Evolutionary conservation across 2,329 filamentous ascomycete genomes (phyloP).

Genomic region (Stagonosporopsis rhizophila): DNA sequence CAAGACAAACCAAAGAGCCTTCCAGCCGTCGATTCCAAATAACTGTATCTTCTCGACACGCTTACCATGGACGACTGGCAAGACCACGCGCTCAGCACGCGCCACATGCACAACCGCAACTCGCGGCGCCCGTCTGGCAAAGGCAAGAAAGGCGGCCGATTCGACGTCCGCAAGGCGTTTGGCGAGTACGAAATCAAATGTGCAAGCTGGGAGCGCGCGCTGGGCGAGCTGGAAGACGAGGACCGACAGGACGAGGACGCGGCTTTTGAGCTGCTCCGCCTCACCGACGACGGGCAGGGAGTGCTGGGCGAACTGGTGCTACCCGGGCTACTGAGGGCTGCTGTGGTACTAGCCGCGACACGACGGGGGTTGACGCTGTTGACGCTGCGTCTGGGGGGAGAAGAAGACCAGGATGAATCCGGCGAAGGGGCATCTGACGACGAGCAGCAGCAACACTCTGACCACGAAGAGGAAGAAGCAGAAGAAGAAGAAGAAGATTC

Average conservation of each 20-base stretch:
- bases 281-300: constrained; percentile 29
- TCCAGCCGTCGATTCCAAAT: no score
- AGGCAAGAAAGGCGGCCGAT: constrained; percentile 21
- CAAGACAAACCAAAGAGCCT: background rate
- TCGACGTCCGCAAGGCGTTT: constrained; percentile 35
- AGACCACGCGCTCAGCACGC: constrained; percentile 30
- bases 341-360: constrained; percentile 30
- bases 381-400: constrained; percentile 8
- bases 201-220: constrained; percentile 25
- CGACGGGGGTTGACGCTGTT: constrained; percentile 20
- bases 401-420: constrained; percentile 8
- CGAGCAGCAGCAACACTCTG: background rate
- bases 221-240: background rate
- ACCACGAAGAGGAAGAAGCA: background rate
- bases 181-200: constrained; percentile 34
- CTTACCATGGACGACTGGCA: constrained; percentile 36
- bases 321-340: constrained; percentile 23
- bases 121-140: constrained; percentile 16
- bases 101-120: constrained; percentile 37
- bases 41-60: no score
- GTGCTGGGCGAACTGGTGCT: constrained; percentile 29
- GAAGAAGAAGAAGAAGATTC: background rate
- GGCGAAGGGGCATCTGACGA: background rate
- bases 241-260: constrained; percentile 11
- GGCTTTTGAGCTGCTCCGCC: constrained; percentile 28